These are phyloP conservation scores for Scedosporium boydii DNA, from an alignment of 2,329 filamentous ascomycete genomes.

Conservation along the genomic window DNA sequence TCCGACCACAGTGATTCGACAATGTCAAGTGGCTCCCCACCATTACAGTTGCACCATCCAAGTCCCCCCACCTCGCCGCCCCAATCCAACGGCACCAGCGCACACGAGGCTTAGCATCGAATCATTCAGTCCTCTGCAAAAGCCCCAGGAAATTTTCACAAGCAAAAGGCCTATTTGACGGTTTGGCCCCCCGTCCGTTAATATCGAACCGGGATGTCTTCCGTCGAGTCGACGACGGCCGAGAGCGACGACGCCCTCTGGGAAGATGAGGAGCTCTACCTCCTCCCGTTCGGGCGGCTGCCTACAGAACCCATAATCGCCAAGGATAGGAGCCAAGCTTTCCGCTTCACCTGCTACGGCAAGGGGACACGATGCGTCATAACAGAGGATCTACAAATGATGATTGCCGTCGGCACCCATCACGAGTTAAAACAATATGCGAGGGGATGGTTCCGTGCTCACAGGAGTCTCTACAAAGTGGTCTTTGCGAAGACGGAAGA, in stretches of 20 bases:
- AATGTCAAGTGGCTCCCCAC: not conserved
- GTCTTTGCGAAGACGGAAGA: not conserved
- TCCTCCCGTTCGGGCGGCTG: slow-evolving; percentile 1
- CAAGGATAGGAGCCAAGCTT: slow-evolving; percentile 3
- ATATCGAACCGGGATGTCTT: not conserved
- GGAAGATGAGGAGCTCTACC: not conserved
- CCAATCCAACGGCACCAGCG: not conserved
- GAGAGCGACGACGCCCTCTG: not conserved
- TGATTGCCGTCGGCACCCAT: slow-evolving; percentile 1
- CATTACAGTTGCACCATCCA: not conserved
- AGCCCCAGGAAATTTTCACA: not conserved
- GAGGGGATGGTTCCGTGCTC: slow-evolving; percentile 3
- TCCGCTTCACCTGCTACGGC: slow-evolving; percentile 5
- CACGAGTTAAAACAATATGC: not conserved
- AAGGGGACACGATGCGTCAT: slow-evolving; percentile 6
- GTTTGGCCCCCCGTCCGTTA: not conserved
- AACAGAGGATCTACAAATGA: slow-evolving; percentile 2
- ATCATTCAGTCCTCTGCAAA: not conserved
- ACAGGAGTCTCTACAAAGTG: not conserved
- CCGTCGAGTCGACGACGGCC: not conserved
- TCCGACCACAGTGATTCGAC: not conserved
- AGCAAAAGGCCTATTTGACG: not conserved
- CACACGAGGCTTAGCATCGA: not conserved
- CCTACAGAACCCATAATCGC: slow-evolving; percentile 6
- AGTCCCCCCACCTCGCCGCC: not conserved